Conservation (phyloP, 495 filamentous ascomycete species). For the Trichoderma erinaceum region DNA sequence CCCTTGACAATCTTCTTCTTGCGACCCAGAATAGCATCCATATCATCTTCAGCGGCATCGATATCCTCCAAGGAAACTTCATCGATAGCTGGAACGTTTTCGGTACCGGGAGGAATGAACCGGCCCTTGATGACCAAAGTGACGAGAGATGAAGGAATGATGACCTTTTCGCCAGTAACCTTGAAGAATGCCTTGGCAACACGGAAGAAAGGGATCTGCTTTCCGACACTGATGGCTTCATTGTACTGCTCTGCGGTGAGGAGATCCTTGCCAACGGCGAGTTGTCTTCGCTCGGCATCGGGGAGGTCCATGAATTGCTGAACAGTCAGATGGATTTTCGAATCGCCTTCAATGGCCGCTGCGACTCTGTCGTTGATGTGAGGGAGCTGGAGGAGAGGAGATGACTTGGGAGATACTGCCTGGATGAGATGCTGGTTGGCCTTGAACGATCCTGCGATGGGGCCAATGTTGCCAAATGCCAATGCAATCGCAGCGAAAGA, state of each 20-base stretch:
- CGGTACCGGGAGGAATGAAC: slow-evolving; percentile 78
- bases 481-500: slow-evolving; percentile 83
- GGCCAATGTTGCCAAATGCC: slow-evolving; percentile 75
- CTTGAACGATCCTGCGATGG: slow-evolving; percentile 76
- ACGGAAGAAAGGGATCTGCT: slow-evolving; percentile 71
- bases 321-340: slow-evolving; percentile 68
- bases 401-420: slow-evolving; percentile 73
- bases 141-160: slow-evolving; percentile 89
- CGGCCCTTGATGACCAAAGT: slow-evolving; percentile 94
- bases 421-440: slow-evolving; percentile 82
- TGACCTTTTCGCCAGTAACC: slow-evolving; percentile 85
- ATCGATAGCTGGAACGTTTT: slow-evolving; percentile 64
- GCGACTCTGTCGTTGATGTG: slow-evolving; percentile 73
- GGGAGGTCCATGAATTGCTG: slow-evolving; percentile 83
- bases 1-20: slow-evolving; percentile 59
- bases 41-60: slow-evolving; percentile 87
- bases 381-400: slow-evolving; percentile 88
- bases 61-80: slow-evolving; percentile 79
- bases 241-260: slow-evolving; percentile 71
- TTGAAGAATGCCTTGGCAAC: slow-evolving; percentile 98
- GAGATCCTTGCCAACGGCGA: slow-evolving; percentile 62
- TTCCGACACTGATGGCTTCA: slow-evolving; percentile 65
- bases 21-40: slow-evolving; percentile 79
- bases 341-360: slow-evolving; percentile 67
- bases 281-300: slow-evolving; percentile 62